phyloP scores from a whole-genome alignment of 768 basidiomycete species.

The Podaxis sp. region DNA sequence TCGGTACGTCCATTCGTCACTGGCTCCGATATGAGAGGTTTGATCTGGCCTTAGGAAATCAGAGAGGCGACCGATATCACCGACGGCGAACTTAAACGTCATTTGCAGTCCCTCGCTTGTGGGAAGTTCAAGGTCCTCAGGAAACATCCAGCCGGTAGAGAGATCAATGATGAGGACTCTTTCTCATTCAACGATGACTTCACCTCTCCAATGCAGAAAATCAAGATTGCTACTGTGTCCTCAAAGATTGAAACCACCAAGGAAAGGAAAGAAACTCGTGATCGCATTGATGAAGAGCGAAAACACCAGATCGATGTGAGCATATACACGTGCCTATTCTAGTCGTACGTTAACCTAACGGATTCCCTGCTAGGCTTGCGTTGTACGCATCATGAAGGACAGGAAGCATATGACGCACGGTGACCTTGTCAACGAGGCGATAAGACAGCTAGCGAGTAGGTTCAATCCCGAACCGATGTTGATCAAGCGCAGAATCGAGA shows the following conservation, averaged over 20 bases:
- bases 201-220: conserved; percentile 76
- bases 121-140: conserved; percentile 91
- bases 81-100: conserved; percentile 81
- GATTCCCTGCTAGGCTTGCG: conserved; percentile 71
- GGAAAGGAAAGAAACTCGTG: conserved; percentile 88
- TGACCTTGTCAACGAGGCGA: conserved; percentile 89
- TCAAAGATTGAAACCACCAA: conserved; percentile 84
- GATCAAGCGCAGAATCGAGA: conserved; percentile 94
- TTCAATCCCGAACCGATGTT: conserved; percentile 84
- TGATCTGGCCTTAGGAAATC: conserved; percentile 64
- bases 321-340: conserved; percentile 21
- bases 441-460: conserved; percentile 76
- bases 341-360: conserved; percentile 1
- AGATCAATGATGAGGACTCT: conserved; percentile 70
- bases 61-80: conserved; percentile 72
- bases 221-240: conserved; percentile 91
- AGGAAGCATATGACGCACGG: conserved; percentile 87
- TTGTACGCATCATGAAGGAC: conserved; percentile 98
- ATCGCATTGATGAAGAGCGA: conserved; percentile 89
- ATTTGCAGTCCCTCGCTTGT: conserved; percentile 93
- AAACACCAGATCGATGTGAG: conserved; percentile 86
- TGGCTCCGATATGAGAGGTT: background rate
- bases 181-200: conserved; percentile 92
- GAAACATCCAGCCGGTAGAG: conserved; percentile 87
- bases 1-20: conserved; percentile 44